A percentile compares a stretch with the other conserved stretches of the same genome.
Conservation (phyloP, 2,329 filamentous ascomycete species). For the Akanthomyces dipterigenus region DNA sequence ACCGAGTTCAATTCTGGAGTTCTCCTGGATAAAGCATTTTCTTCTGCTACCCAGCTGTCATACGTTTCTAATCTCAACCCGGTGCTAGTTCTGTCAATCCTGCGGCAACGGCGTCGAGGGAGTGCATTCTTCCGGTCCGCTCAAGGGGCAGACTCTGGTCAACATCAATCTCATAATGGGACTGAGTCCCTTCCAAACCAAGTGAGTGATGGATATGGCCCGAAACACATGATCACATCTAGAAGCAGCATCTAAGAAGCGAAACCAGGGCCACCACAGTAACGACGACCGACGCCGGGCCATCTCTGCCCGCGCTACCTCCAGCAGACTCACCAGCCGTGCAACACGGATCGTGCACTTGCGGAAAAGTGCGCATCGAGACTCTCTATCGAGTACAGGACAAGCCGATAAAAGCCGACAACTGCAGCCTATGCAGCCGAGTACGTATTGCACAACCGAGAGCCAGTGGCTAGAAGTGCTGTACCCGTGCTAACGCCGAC, state of each 20-base stretch:
- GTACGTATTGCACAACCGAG: slow-evolving; percentile 12
- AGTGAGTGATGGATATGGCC: slow-evolving; percentile 10
- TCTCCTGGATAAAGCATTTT: slow-evolving; percentile 15
- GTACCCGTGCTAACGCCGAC: neutral
- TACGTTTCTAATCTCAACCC: neutral
- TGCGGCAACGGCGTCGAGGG: slow-evolving; percentile 23
- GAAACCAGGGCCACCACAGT: neutral
- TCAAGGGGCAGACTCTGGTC: slow-evolving; percentile 17
- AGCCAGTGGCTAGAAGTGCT: no score
- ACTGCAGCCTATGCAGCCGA: slow-evolving; percentile 29
- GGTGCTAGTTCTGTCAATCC: slow-evolving; percentile 21
- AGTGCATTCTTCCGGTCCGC: slow-evolving; percentile 18
- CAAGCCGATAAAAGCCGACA: slow-evolving; percentile 35
- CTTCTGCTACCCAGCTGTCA: neutral
- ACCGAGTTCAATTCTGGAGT: slow-evolving; percentile 2
- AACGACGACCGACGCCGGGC: neutral
- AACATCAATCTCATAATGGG: slow-evolving; percentile 20
- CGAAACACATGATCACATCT: neutral
- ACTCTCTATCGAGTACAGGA: slow-evolving; percentile 25
- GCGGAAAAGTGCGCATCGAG: slow-evolving; percentile 19
- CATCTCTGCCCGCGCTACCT: neutral
- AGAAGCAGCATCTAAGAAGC: neutral
- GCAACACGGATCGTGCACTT: slow-evolving; percentile 22
- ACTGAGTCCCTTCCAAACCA: slow-evolving; percentile 19
- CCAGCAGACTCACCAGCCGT: slow-evolving; percentile 3